phyloP scores from a whole-genome alignment of 345 rosid genomes.

The rapeseed (Brassica napus) region DNA sequence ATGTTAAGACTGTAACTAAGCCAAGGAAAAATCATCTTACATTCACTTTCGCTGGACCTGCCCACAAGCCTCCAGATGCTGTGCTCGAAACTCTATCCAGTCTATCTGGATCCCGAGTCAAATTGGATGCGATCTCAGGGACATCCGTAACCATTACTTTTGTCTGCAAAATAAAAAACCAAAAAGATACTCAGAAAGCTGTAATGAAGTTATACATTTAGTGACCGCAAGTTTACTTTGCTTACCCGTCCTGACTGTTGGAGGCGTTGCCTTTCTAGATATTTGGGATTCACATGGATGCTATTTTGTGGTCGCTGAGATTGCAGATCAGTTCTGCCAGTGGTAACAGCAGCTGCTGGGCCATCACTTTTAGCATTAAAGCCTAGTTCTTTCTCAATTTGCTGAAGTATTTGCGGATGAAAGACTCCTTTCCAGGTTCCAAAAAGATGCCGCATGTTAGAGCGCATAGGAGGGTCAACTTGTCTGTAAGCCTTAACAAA shows the following conservation, averaged over 20 bases:
- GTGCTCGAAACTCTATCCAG: slow-evolving; percentile 53
- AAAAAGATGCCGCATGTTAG: slow-evolving; percentile 94
- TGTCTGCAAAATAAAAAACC: slow-evolving; percentile 13
- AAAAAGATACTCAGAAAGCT: background rate
- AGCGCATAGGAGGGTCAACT: slow-evolving; percentile 75
- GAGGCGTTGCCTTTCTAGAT: slow-evolving; percentile 88
- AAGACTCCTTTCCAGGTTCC: slow-evolving; percentile 99
- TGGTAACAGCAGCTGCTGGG: slow-evolving; percentile 54
- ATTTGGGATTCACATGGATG: slow-evolving; percentile 98
- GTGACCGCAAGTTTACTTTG: slow-evolving; percentile 7
- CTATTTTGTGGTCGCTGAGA: slow-evolving; percentile 80
- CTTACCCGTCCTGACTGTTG: slow-evolving; percentile 86
- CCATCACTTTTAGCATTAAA: slow-evolving; percentile 66
- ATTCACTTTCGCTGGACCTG: slow-evolving; percentile 59
- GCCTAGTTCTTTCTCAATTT: slow-evolving; percentile 90
- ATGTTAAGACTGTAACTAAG: background rate
- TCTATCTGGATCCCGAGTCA: slow-evolving; percentile 39
- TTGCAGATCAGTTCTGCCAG: slow-evolving; percentile 65
- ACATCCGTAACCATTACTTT: slow-evolving; percentile 41
- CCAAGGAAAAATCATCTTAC: slow-evolving; percentile 44
- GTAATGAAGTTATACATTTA: background rate
- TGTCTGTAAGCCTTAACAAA: slow-evolving; percentile 88
- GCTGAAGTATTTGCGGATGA: slow-evolving; percentile 72
- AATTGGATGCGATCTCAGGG: slow-evolving; percentile 31
- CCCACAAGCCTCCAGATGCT: slow-evolving; percentile 61